These are phyloP conservation scores for Adansonia grandidieri DNA, from an alignment of 441 rosid genomes.

Conservation along the genomic window DNA sequence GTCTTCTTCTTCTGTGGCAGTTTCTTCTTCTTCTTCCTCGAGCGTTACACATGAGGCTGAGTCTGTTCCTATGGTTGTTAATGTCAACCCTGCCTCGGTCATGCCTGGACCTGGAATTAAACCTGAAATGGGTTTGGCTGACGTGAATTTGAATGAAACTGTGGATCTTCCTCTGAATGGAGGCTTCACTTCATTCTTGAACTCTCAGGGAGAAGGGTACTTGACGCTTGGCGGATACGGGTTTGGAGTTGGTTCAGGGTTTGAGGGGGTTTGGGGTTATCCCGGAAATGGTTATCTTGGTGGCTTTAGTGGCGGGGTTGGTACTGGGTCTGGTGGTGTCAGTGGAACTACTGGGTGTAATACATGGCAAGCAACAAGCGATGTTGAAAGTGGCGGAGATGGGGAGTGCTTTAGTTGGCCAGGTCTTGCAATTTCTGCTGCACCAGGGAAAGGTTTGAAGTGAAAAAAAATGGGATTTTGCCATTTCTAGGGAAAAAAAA, in stretches of 20 bases:
- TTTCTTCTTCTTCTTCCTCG: conserved; percentile 35
- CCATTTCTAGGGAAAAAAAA: not conserved
- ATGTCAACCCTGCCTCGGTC: conserved; percentile 26
- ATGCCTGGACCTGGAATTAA: conserved; percentile 25
- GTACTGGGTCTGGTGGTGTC: conserved; percentile 20
- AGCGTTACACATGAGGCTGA: conserved; percentile 34
- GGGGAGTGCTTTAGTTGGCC: conserved; percentile 54
- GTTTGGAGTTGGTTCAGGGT: conserved; percentile 41
- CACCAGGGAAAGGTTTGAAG: conserved; percentile 46
- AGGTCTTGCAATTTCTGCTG: conserved; percentile 49
- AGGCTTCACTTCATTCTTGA: conserved; percentile 41
- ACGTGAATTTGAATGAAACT: conserved; percentile 38
- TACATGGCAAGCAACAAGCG: conserved; percentile 47
- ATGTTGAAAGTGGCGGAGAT: conserved; percentile 37
- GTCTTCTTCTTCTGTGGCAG: conserved; percentile 20
- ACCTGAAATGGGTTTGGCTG: conserved; percentile 28
- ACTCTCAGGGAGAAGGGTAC: conserved; percentile 39
- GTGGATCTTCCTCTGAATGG: conserved; percentile 34
- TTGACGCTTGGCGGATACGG: conserved; percentile 45
- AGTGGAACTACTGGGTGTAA: conserved; percentile 31
- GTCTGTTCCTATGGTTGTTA: conserved; percentile 20
- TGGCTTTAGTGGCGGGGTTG: conserved; percentile 23
- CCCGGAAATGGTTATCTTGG: conserved; percentile 33
- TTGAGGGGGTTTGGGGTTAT: conserved; percentile 45
- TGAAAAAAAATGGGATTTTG: conserved; percentile 20